Conservation (phyloP, 345 rosid species). For the Aurinia saxatilis region DNA sequence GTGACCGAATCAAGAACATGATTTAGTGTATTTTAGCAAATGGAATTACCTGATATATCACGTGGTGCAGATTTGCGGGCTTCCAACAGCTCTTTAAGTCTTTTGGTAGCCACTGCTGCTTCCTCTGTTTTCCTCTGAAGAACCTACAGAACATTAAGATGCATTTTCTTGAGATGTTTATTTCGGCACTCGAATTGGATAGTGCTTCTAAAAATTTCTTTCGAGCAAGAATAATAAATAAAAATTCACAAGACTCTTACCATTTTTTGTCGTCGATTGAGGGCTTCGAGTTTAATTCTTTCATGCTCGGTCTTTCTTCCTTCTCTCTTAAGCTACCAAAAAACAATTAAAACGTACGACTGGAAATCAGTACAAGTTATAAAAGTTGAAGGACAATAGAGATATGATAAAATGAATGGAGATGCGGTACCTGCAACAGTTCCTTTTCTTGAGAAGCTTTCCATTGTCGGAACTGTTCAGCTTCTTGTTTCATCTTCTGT, state of each 20-base stretch:
- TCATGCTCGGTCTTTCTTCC: conserved; percentile 74
- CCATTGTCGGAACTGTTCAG: conserved; percentile 85
- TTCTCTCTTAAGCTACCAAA: conserved; percentile 59
- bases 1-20: background rate
- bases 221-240: background rate
- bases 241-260: conserved; percentile 20
- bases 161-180: background rate
- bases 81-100: conserved; percentile 77
- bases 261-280: conserved; percentile 74
- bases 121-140: conserved; percentile 88
- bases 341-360: background rate
- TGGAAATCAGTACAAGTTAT: background rate
- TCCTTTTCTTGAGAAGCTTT: conserved; percentile 76
- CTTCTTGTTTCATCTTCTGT: conserved; percentile 72
- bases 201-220: background rate
- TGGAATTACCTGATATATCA: conserved; percentile 34
- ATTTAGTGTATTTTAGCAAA: background rate
- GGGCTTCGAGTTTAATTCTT: conserved; percentile 64
- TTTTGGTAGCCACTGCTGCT: conserved; percentile 74
- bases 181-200: background rate
- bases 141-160: conserved; percentile 44
- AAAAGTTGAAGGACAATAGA: background rate
- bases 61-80: conserved; percentile 51
- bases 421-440: conserved; percentile 52
- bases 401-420: background rate